Percentiles rank a stretch among this genome's conserved stretches.
Evolutionary conservation across 1,284 basidiomycete species (phyloP).

Genomic region (Leccinum pallidistipes): DNA sequence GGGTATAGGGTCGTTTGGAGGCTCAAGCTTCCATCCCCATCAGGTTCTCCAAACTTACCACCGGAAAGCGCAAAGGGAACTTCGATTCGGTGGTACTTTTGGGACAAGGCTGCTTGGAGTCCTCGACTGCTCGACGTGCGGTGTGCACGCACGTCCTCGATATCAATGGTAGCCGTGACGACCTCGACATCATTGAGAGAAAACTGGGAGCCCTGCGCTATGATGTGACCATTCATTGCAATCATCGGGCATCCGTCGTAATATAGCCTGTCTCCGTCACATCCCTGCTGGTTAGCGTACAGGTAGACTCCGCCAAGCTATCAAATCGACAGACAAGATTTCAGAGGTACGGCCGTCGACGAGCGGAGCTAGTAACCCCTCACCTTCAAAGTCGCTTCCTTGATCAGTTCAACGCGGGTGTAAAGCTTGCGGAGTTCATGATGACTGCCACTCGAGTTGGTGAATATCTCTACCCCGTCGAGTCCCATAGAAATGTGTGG

Average conservation of each 20-base stretch:
- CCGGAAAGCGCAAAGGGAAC: slow-evolving; percentile 76
- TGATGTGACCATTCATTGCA: slow-evolving; percentile 88
- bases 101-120: slow-evolving; percentile 83
- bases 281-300: slow-evolving; percentile 98
- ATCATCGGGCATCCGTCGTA: slow-evolving; percentile 98
- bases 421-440: slow-evolving; percentile 96
- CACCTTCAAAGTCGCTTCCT: slow-evolving; percentile 95
- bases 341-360: neutral
- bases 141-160: slow-evolving; percentile 92
- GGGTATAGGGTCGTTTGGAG: slow-evolving; percentile 49
- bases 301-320: slow-evolving; percentile 96
- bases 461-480: slow-evolving; percentile 98
- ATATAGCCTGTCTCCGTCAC: slow-evolving; percentile 96
- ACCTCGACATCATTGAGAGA: slow-evolving; percentile 96
- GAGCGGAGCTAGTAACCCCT: neutral
- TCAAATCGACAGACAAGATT: neutral
- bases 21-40: slow-evolving; percentile 52
- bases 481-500: slow-evolving; percentile 97
- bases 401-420: slow-evolving; percentile 91
- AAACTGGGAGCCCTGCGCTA: slow-evolving; percentile 97
- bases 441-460: slow-evolving; percentile 96
- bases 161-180: slow-evolving; percentile 91
- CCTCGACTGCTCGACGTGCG: slow-evolving; percentile 80
- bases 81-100: slow-evolving; percentile 76
- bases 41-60: slow-evolving; percentile 60